Evolutionary conservation across 2,329 filamentous ascomycete species (phyloP).

Genomic region (Trichoderma cornu-damae): DNA sequence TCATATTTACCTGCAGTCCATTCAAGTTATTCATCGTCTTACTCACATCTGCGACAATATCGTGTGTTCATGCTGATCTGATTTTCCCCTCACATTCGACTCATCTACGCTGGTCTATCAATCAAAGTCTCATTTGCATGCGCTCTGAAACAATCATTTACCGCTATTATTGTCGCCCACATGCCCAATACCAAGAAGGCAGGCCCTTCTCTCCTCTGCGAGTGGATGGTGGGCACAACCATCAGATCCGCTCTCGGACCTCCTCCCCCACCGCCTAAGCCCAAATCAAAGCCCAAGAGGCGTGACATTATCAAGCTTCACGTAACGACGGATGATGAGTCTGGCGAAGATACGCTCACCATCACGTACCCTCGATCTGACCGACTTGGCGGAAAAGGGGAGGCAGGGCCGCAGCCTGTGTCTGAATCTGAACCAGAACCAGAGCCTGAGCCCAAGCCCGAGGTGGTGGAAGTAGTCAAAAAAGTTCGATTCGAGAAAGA

Average conservation of each 20-base stretch:
- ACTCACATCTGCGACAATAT: not conserved
- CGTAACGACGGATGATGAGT: constrained; percentile 48
- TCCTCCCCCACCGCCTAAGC: constrained; percentile 23
- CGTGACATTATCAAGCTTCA: constrained; percentile 38
- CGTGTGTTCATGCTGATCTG: not conserved
- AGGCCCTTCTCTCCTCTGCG: constrained; percentile 31
- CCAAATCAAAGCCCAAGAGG: constrained; percentile 21
- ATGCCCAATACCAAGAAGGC: constrained; percentile 13
- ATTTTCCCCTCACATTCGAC: not conserved
- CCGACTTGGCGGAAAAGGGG: constrained; percentile 21
- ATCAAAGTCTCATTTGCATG: not conserved
- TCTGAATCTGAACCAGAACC: constrained; percentile 15
- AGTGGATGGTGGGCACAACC: constrained; percentile 39
- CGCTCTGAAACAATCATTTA: not conserved
- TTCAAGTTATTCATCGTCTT: not conserved
- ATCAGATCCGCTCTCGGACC: constrained; percentile 30
- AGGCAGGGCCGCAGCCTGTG: not conserved
- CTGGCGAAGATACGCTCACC: constrained; percentile 44
- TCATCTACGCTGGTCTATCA: not conserved
- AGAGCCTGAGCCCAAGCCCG: not conserved
- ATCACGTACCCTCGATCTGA: constrained; percentile 44
- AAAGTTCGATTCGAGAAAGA: constrained; percentile 42
- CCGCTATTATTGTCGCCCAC: not conserved
- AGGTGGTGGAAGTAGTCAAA: constrained; percentile 28
- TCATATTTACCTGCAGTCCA: not conserved